Percentiles rank a stretch among this genome's conserved stretches.
These are phyloP conservation scores for Colletotrichum sp. DNA, from an alignment of 2,329 filamentous ascomycete genomes.

Conservation along the genomic window DNA sequence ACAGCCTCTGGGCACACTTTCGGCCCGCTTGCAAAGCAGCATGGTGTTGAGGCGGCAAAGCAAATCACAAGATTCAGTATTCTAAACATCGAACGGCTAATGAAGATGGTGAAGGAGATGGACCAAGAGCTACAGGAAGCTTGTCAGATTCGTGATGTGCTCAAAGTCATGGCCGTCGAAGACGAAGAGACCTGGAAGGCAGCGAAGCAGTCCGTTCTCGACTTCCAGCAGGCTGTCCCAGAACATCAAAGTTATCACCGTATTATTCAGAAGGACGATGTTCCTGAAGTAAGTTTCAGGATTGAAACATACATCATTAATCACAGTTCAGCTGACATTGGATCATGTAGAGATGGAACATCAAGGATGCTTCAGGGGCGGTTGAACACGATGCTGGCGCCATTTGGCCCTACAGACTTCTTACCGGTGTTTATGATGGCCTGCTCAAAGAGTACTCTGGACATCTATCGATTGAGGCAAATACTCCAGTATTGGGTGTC, in stretches of 20 bases:
- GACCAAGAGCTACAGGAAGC: not conserved
- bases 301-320: not conserved
- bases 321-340: not conserved
- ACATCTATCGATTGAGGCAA: conserved; percentile 31
- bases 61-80: conserved; percentile 16
- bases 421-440: conserved; percentile 35
- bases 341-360: conserved; percentile 25
- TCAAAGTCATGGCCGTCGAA: conserved; percentile 25
- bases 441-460: conserved; percentile 29
- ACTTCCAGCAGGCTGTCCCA: conserved; percentile 21
- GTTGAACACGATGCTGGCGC: conserved; percentile 33
- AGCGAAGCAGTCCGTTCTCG: conserved; percentile 20
- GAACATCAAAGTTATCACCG: conserved; percentile 21
- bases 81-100: not conserved
- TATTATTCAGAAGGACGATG: conserved; percentile 25
- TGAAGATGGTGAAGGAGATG: conserved; percentile 9
- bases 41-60: conserved; percentile 14
- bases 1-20: not conserved
- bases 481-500: conserved; percentile 32
- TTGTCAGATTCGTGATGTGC: conserved; percentile 7
- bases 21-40: not conserved
- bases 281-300: not conserved
- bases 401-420: conserved; percentile 43
- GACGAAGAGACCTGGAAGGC: conserved; percentile 23
- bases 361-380: conserved; percentile 20